These are phyloP conservation scores for Ambrosiella cleistominuta DNA, from an alignment of 2,329 filamentous ascomycete species.

Conservation along the genomic window DNA sequence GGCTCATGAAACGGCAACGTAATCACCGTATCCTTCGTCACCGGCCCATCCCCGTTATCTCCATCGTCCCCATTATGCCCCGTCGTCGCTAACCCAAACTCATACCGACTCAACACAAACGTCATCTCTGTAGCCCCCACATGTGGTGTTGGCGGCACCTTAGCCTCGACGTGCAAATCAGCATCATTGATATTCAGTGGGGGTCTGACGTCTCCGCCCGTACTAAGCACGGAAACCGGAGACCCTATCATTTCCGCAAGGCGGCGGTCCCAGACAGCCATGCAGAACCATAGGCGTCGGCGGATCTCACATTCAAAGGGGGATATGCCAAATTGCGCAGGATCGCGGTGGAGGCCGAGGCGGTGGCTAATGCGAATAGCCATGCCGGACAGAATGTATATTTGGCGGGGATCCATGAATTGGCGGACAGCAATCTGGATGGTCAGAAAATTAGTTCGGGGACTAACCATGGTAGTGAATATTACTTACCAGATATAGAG, in stretches of 20 bases:
- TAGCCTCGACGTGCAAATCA: constrained; percentile 39
- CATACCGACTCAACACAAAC: constrained; percentile 38
- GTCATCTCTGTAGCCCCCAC: constrained; percentile 40
- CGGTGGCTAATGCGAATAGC: constrained; percentile 50
- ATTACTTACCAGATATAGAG: constrained; percentile 44
- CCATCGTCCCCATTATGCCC: constrained; percentile 16
- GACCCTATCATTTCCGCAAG: constrained; percentile 49
- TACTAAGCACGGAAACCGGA: constrained; percentile 37
- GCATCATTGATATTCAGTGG: constrained; percentile 46
- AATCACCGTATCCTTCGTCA: constrained; percentile 21
- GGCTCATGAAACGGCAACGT: constrained; percentile 30
- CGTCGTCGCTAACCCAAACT: constrained; percentile 37
- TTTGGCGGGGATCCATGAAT: constrained; percentile 37
- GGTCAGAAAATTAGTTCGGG: neutral
- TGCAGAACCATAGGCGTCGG: constrained; percentile 57
- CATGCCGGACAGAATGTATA: constrained; percentile 38
- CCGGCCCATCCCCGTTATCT: constrained; percentile 21
- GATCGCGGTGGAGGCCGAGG: constrained; percentile 51
- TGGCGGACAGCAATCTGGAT: constrained; percentile 29
- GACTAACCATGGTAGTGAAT: neutral
- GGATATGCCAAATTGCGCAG: constrained; percentile 30
- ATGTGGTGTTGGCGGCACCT: constrained; percentile 32
- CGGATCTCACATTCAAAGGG: constrained; percentile 52
- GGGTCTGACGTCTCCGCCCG: constrained; percentile 34
- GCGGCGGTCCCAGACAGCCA: constrained; percentile 50